Evolutionary conservation across 805 yeast species (phyloP), one percentile per base, ranked within the genome.

Genomic region (Candida argentea): DNA sequence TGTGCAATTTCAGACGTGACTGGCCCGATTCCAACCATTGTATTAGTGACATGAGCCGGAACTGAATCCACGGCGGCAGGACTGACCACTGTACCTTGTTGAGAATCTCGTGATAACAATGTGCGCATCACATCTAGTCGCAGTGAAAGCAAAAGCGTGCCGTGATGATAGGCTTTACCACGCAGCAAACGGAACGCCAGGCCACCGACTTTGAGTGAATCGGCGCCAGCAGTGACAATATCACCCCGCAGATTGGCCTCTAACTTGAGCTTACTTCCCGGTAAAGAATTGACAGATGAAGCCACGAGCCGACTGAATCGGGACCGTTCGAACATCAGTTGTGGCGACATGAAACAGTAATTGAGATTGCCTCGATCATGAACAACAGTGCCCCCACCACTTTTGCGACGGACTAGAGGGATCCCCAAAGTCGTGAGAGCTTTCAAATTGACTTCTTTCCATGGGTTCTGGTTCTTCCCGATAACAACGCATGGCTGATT

Each of bases 361-460:
- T 91, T 91, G 12, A 78, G 74, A 43, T 91, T 91, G 0, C 96
- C 95, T 4, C 64, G 38, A 51, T 89, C 98, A 49, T 91, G 99
- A 7, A 86, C 94, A 1, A 91, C 99, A 0, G 96, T 75, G 0
- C 99, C 99, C 2, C 99, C 99, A 0, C 99, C 99, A 6, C 91
- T 77, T 26, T 69, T 59, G 31, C 99, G 61, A 40, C 99, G 61
- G 5, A 91, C 47, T 5, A 87, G 45, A 0, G 94, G 89, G 15
- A 83, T 64, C 3, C 58, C 57, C 3, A 69, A 49, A 1, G 58
- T 39, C 4, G 64, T 55, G 4, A 82, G 55, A 9, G 72, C 44
- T 0, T 72, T 65, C 3, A 91, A 32, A 42, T 83, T 81, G 22
- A 76, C 67, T 48, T 91, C 99, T 33, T 75, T 71, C 84, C 89